These are phyloP conservation scores for Erythrophleum ivorense DNA, from an alignment of 331 rosid genomes.

Conservation along the genomic window DNA sequence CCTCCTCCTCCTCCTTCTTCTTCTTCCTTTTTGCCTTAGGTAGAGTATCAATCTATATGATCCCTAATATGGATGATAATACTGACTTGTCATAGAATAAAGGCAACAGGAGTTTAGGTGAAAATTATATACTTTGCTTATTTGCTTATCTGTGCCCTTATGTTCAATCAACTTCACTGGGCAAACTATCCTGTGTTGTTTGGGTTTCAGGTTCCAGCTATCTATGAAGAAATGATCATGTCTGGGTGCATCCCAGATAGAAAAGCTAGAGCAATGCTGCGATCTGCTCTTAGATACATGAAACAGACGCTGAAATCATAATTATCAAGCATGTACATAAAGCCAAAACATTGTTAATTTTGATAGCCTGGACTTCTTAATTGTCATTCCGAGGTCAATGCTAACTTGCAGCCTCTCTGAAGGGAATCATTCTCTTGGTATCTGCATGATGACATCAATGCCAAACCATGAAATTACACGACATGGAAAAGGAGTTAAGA, in stretches of 20 bases:
- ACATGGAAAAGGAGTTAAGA: not conserved
- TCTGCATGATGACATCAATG: conserved; percentile 13
- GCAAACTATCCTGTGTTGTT: conserved; percentile 8
- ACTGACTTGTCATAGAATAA: too few species aligned
- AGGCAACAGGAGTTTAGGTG: too few species aligned
- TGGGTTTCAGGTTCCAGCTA: conserved; percentile 86
- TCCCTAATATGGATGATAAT: not conserved
- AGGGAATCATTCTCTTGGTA: not conserved
- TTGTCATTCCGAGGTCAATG: conserved; percentile 52
- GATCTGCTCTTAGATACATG: conserved; percentile 93
- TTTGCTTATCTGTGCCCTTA: conserved; percentile 16
- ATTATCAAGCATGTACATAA: conserved; percentile 38
- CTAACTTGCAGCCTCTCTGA: conserved; percentile 21
- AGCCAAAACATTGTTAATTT: conserved; percentile 35
- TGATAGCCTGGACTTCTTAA: conserved; percentile 20
- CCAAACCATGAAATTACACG: not conserved
- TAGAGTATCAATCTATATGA: conserved; percentile 12
- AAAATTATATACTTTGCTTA: conserved; percentile 7
- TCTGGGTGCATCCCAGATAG: conserved; percentile 89
- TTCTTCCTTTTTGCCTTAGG: not conserved
- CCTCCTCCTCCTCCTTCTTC: not conserved
- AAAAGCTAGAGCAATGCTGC: conserved; percentile 92
- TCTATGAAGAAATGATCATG: conserved; percentile 90
- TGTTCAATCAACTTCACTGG: conserved; percentile 21
- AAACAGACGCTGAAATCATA: conserved; percentile 66